Base-by-base conservation (phyloP, 1,139 yeast genomes). In the Candida labiduridarum region DNA sequence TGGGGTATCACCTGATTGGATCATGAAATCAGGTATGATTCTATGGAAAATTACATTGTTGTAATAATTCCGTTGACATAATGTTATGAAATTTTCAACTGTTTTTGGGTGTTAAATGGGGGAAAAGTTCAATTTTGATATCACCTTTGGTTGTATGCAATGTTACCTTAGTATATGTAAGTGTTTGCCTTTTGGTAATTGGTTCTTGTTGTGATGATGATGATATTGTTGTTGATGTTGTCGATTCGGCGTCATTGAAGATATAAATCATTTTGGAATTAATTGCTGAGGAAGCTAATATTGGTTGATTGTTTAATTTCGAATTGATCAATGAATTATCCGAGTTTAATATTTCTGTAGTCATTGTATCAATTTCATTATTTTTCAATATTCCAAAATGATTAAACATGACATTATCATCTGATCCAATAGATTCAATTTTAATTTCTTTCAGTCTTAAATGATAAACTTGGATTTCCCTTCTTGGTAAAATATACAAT, bases 1-100 rank as follows among this genome's bases (percentile, higher is more conserved):
- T 50, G 70, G 68, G 53, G 69, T 72, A 59, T 72, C 77, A 52
- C 77, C 77, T 54, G 76, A 76, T 59, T 72, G 77, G 58, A 72
- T 65, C 76, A 72, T 72, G 59, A 72, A 72, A 57, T 61, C 59
- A 14, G 76, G 76, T 46, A 72, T 71, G 25, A 72, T 69, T 58
- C 76, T 62, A 66, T 72, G 77, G 69, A 72, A 71, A 40, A 84
- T 79, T 9, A 94, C 85, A 36, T 89, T 89, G 67, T 90, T 88
- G 78, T 84, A 92, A 52, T 76, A 73, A 14, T 71, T 71, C 4
- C 62, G 64, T 36, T 59, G 52, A 55, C 79, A 69, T 27, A 72
- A 65, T 14, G 62, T 60, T 10, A 70, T 59, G 53, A 79, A 79
- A 58, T 78, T 79, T 53, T 76, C 78, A 3, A 70, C 76, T 1